Evolutionary conservation across 352 stramenopile genomes (phyloP).

Genomic region (Vaucheria bursata): DNA sequence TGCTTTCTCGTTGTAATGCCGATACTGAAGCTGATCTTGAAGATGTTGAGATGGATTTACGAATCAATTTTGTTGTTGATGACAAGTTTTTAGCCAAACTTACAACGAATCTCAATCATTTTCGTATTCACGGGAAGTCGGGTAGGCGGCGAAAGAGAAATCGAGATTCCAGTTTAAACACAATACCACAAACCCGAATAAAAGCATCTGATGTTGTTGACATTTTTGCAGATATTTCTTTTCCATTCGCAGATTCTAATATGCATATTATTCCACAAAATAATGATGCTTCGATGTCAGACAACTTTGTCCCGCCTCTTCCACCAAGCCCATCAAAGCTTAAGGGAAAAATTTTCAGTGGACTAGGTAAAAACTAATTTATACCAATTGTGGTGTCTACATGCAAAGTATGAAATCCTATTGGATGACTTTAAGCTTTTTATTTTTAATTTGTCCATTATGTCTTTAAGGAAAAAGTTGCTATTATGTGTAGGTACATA

Average conservation of each 20-base stretch:
- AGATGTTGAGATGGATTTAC: slow-evolving; percentile 18
- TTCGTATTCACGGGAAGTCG: neutral
- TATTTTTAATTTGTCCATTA: too few species aligned
- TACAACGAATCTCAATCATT: neutral
- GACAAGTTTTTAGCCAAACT: neutral
- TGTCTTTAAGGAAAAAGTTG: neutral
- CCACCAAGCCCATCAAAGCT: neutral
- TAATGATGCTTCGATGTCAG: neutral
- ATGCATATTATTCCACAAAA: neutral
- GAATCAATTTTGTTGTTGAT: neutral
- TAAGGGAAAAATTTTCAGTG: neutral
- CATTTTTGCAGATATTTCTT: neutral
- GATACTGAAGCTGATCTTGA: slow-evolving; percentile 1
- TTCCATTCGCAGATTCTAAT: neutral
- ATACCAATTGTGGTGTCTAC: too few species aligned
- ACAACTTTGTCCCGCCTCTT: neutral
- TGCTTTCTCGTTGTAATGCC: slow-evolving; percentile 24
- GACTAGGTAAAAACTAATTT: neutral
- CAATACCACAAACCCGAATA: neutral
- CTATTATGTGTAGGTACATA: neutral
- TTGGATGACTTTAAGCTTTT: too few species aligned
- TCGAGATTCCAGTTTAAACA: neutral
- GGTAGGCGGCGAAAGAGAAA: neutral
- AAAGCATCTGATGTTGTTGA: neutral
- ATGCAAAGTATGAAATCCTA: too few species aligned